phyloP scores from a whole-genome alignment of 1,284 basidiomycete species.

The Cutaneotrichosporon sp. region DNA sequence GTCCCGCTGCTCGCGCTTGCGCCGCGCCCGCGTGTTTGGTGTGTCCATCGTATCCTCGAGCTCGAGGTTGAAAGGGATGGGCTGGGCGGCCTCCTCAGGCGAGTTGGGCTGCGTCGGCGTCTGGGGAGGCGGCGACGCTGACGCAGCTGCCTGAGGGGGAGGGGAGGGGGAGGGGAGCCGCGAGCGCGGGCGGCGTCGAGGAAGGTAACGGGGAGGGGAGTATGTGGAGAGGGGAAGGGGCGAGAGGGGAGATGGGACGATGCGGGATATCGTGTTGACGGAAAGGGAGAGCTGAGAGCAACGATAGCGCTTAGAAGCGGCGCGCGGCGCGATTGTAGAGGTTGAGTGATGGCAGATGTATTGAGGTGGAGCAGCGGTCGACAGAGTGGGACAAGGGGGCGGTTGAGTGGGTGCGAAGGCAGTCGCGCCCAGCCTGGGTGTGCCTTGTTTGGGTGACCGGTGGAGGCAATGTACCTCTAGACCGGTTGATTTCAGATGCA shows the following conservation, averaged over 20 bases:
- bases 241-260: background rate
- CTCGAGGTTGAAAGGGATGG: background rate
- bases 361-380: too few species aligned
- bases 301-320: too few species aligned
- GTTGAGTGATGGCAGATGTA: too few species aligned
- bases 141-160: background rate
- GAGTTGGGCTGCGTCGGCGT: slow-evolving; percentile 9
- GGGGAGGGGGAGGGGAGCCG: background rate
- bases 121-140: background rate
- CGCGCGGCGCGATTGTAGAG: too few species aligned
- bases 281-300: background rate
- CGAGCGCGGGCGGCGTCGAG: background rate
- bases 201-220: slow-evolving; percentile 12
- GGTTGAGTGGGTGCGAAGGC: background rate
- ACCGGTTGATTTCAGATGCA: background rate
- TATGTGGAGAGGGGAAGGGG: slow-evolving; percentile 7
- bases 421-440: background rate
- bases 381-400: too few species aligned
- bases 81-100: background rate
- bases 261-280: background rate
- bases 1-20: background rate
- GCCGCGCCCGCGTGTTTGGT: slow-evolving; percentile 6
- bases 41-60: background rate
- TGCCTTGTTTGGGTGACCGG: background rate
- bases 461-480: background rate